phyloP scores from a whole-genome alignment of 2,329 filamentous ascomycete genomes.

The Penicillium crustosum region DNA sequence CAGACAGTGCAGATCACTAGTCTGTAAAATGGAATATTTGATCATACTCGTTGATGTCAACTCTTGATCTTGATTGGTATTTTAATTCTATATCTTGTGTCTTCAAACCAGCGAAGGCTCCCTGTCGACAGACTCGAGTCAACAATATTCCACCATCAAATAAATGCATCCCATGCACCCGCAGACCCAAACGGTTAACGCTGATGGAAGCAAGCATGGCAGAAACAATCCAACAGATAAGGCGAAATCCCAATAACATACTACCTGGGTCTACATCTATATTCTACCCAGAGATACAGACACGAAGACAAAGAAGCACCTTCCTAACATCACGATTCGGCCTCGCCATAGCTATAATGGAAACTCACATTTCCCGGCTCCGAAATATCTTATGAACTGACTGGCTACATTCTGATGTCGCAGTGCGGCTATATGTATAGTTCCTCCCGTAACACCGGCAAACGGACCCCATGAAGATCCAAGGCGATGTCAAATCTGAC shows the following conservation, averaged over 20 bases:
- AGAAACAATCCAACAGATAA: neutral
- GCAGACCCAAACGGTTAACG: neutral
- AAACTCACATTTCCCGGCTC: neutral
- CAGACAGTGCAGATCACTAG: neutral
- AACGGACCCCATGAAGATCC: neutral
- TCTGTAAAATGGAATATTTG: neutral
- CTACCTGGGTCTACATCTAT: neutral
- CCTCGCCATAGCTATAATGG: neutral
- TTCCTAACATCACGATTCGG: neutral
- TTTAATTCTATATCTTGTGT: neutral
- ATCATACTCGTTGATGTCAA: neutral
- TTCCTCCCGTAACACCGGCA: conserved; percentile 3
- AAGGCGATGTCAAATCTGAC: conserved; percentile 3
- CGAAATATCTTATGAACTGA: neutral
- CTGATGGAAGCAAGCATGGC: neutral
- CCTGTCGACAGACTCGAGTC: neutral
- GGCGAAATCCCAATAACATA: neutral
- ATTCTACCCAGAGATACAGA: neutral
- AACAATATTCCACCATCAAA: neutral
- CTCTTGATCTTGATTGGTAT: neutral
- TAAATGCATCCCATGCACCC: neutral
- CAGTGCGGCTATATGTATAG: neutral
- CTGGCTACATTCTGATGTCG: neutral
- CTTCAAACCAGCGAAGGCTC: neutral
- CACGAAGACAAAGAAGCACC: neutral